phyloP scores from a whole-genome alignment of 306 rosid genomes.

The Cicer pinnatifidum region DNA sequence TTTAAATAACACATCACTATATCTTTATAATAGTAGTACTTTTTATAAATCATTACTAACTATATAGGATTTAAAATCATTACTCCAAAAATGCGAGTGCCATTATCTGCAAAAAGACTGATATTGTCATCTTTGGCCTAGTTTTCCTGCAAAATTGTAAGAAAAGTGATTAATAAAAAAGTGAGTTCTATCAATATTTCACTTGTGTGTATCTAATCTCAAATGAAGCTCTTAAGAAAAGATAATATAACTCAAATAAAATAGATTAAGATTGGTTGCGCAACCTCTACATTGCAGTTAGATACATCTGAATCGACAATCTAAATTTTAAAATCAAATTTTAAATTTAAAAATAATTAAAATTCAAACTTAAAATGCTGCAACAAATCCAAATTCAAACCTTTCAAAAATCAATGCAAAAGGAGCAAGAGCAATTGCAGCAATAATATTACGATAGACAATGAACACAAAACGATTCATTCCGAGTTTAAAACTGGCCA shows the following conservation, averaged over 20 bases:
- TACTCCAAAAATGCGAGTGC: constrained; percentile 74
- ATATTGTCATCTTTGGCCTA: constrained; percentile 73
- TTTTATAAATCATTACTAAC: neutral
- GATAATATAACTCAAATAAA: too few species aligned
- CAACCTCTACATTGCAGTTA: too few species aligned
- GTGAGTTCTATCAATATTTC: too few species aligned
- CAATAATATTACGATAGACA: constrained; percentile 67
- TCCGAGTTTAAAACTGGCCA: constrained; percentile 62
- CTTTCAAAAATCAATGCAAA: constrained; percentile 70
- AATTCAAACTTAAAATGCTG: too few species aligned
- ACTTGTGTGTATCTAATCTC: too few species aligned
- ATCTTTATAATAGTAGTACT: too few species aligned
- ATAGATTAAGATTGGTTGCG: too few species aligned
- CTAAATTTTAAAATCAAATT: too few species aligned
- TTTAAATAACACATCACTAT: too few species aligned
- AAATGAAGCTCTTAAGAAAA: too few species aligned
- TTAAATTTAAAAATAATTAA: too few species aligned
- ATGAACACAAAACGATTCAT: constrained; percentile 68
- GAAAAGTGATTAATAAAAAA: neutral
- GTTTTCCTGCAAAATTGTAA: constrained; percentile 56
- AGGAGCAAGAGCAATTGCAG: constrained; percentile 65
- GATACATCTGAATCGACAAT: too few species aligned
- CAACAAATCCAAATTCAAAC: constrained; percentile 6
- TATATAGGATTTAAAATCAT: constrained; percentile 32
- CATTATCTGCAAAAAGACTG: constrained; percentile 59